Percentiles rank a stretch among this genome's conserved stretches.
Conservation (phyloP, 1,284 basidiomycete species). For the Ustilago curta region DNA sequence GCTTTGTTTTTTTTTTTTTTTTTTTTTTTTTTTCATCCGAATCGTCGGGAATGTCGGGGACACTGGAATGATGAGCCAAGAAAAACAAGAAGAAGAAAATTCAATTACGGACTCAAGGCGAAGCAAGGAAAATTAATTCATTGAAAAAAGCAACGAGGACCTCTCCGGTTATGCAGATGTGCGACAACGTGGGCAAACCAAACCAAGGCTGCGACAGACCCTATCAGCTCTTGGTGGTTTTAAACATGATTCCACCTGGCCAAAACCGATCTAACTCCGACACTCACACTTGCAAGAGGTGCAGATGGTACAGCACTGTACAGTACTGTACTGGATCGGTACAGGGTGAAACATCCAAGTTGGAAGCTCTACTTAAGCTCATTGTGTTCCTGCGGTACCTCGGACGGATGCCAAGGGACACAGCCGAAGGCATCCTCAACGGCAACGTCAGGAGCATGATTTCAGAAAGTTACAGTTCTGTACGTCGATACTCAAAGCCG, state of each 20-base stretch:
- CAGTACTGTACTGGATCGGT: too few species aligned
- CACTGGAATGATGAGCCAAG: too few species aligned
- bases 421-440: slow-evolving; percentile 4
- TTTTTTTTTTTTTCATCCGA: too few species aligned
- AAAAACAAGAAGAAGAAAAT: background rate
- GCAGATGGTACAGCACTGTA: too few species aligned
- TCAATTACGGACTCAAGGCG: slow-evolving; percentile 8
- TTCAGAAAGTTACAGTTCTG: too few species aligned
- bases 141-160: slow-evolving; percentile 21
- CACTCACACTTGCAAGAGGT: background rate
- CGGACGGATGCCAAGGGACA: background rate
- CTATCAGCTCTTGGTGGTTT: background rate
- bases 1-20: too few species aligned
- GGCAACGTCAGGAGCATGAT: background rate
- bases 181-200: background rate
- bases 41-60: too few species aligned
- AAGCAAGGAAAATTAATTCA: background rate
- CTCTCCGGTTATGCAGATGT: slow-evolving; percentile 23
- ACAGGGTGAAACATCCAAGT: background rate
- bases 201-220: background rate
- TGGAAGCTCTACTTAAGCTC: background rate
- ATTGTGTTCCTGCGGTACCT: background rate
- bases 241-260: too few species aligned
- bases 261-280: slow-evolving; percentile 3
- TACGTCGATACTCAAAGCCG: too few species aligned